Conservation (phyloP, 2,329 filamentous ascomycete species). For the Clonostachys sp. region DNA sequence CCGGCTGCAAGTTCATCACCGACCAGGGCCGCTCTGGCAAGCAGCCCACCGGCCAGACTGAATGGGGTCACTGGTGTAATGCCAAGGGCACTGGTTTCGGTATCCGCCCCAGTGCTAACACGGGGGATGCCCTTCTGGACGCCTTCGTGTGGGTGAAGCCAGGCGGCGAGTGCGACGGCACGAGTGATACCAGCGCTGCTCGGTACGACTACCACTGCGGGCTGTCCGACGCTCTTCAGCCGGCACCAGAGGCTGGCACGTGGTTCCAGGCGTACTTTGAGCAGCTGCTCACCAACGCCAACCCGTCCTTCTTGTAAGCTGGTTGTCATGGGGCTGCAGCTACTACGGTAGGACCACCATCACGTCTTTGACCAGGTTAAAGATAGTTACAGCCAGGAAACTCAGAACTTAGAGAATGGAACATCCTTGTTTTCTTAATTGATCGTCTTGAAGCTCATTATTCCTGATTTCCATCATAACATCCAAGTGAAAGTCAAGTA, state of each 20-base stretch:
- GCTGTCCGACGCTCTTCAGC: slow-evolving; percentile 46
- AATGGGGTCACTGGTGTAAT: slow-evolving; percentile 68
- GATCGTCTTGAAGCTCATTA: too few relatives aligned
- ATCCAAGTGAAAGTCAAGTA: too few relatives aligned
- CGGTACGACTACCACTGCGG: slow-evolving; percentile 40
- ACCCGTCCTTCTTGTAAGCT: slow-evolving; percentile 37
- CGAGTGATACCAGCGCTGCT: slow-evolving; percentile 37
- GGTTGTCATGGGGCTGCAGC: too few relatives aligned
- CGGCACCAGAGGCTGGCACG: slow-evolving; percentile 51
- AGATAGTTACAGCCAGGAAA: too few relatives aligned
- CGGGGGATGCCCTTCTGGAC: slow-evolving; percentile 53
- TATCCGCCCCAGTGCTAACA: slow-evolving; percentile 56
- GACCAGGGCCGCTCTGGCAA: slow-evolving; percentile 48
- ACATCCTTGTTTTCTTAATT: too few relatives aligned
- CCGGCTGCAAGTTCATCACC: slow-evolving; percentile 39
- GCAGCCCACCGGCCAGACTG: slow-evolving; percentile 56
- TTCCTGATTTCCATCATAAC: too few relatives aligned
- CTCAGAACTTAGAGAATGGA: too few relatives aligned
- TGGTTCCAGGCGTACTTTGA: slow-evolving; percentile 64
- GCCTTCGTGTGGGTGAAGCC: slow-evolving; percentile 71
- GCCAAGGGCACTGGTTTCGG: slow-evolving; percentile 60
- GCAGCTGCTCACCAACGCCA: slow-evolving; percentile 50
- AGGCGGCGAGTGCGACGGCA: slow-evolving; percentile 52
- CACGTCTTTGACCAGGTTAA: too few relatives aligned
- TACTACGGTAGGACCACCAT: too few relatives aligned